Percentiles rank a stretch among this genome's conserved stretches.
These are phyloP conservation scores for Stagonosporopsis chrysanthemi DNA, from an alignment of 2,329 filamentous ascomycete genomes.

Conservation along the genomic window DNA sequence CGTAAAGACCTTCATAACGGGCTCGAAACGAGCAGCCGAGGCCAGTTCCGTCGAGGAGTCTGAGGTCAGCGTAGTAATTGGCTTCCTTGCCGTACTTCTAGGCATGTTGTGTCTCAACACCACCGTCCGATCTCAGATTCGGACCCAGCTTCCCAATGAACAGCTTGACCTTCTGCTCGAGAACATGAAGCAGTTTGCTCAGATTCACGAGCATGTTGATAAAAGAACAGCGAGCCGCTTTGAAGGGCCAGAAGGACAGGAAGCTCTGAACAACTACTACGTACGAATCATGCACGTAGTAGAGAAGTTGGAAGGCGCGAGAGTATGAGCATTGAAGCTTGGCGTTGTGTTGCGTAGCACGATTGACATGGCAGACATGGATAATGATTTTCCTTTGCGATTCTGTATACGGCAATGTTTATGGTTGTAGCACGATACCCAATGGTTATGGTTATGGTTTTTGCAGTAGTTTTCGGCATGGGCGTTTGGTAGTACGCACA, in stretches of 20 bases:
- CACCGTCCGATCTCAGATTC: slow-evolving; percentile 54
- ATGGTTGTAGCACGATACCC: slow-evolving; percentile 28
- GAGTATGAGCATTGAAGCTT: slow-evolving; percentile 11
- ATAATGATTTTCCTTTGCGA: slow-evolving; percentile 15
- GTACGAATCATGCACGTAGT: slow-evolving; percentile 62
- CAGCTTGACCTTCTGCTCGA: slow-evolving; percentile 61
- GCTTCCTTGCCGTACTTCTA: slow-evolving; percentile 84
- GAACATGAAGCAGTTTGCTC: slow-evolving; percentile 68
- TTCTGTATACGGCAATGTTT: slow-evolving; percentile 12
- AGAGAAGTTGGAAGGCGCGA: slow-evolving; percentile 50
- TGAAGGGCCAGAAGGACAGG: slow-evolving; percentile 57
- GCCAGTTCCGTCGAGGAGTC: slow-evolving; percentile 70
- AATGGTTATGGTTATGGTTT: slow-evolving; percentile 2
- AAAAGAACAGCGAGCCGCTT: slow-evolving; percentile 40
- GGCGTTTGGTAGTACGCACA: background rate
- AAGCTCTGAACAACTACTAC: slow-evolving; percentile 60
- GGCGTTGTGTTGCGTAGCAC: background rate
- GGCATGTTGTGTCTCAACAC: slow-evolving; percentile 76
- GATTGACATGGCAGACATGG: background rate
- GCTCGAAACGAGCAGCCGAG: slow-evolving; percentile 70
- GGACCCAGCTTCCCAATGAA: slow-evolving; percentile 53
- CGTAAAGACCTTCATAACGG: slow-evolving; percentile 71
- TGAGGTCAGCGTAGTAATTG: slow-evolving; percentile 81
- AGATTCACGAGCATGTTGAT: slow-evolving; percentile 67
- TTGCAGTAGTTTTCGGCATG: slow-evolving; percentile 11